Evolutionary conservation across 345 rosid genomes (phyloP).

Genomic region (thale cress (Arabidopsis thaliana)): DNA sequence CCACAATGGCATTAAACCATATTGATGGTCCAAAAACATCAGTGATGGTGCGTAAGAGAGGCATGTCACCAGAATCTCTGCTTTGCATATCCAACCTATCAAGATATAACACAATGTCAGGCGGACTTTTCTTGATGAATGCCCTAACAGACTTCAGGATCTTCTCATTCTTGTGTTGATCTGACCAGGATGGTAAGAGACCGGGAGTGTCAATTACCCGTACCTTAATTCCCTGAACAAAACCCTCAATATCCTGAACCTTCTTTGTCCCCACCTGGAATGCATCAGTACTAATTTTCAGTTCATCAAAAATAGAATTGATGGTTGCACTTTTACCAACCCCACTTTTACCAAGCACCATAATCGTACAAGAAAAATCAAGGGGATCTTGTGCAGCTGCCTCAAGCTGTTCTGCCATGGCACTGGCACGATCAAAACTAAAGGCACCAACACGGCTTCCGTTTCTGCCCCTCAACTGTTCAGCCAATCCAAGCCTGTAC

Average conservation of each 20-base stretch:
- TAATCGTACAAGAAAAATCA: conserved; percentile 97
- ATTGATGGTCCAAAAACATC: conserved; percentile 89
- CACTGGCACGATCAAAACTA: conserved; percentile 98
- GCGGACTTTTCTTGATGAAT: conserved; percentile 86
- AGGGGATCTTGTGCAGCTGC: conserved; percentile 95
- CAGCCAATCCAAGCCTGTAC: conserved; percentile 95
- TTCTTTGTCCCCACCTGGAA: conserved; percentile 87
- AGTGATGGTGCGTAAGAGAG: conserved; percentile 89
- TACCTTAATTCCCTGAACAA: conserved; percentile 97
- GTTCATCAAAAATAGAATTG: conserved; percentile 94
- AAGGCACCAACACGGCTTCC: conserved; percentile 99
- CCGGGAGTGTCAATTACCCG: conserved; percentile 97
- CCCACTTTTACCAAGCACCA: conserved; percentile 98
- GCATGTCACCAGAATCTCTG: conserved; percentile 94
- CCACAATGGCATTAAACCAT: conserved; percentile 99
- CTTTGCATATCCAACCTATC: conserved; percentile 94
- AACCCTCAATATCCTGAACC: conserved; percentile 94
- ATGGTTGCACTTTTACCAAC: conserved; percentile 99
- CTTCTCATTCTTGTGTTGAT: conserved; percentile 89
- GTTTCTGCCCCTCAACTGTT: conserved; percentile 94
- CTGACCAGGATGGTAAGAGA: conserved; percentile 95
- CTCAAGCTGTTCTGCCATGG: conserved; percentile 98
- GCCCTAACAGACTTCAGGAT: conserved; percentile 77
- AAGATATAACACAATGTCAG: conserved; percentile 94
- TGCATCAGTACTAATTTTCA: conserved; percentile 82